Conservation (phyloP, 202 grass and related monocot genomes). For the Panicum virgatum region DNA sequence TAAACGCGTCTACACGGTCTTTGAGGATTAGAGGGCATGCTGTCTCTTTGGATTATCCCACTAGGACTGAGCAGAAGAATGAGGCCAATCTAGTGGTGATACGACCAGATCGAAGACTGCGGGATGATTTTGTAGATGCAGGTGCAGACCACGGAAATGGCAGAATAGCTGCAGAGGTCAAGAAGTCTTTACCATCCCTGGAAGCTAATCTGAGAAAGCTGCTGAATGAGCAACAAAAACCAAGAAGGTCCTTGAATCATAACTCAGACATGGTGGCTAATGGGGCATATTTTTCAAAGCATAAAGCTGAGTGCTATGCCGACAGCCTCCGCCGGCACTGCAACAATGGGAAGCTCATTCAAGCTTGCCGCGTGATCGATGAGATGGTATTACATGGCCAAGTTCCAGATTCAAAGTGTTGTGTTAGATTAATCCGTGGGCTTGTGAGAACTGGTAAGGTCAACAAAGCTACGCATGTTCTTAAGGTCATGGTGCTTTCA, state of each 20-base stretch:
- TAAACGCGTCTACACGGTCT: background rate
- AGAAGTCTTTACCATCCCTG: slow-evolving; percentile 4
- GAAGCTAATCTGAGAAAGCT: slow-evolving; percentile 21
- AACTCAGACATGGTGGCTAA: slow-evolving; percentile 22
- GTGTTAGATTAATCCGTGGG: slow-evolving; percentile 65
- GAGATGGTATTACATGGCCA: slow-evolving; percentile 64
- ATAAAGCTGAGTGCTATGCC: slow-evolving; percentile 47
- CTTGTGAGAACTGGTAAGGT: slow-evolving; percentile 59
- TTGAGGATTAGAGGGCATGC: slow-evolving; percentile 16
- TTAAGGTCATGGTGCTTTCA: slow-evolving; percentile 66
- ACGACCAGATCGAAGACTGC: background rate
- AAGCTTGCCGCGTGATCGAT: slow-evolving; percentile 62
- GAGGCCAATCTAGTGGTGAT: slow-evolving; percentile 20
- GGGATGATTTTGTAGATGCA: background rate
- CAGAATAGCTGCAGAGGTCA: background rate
- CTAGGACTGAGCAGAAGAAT: slow-evolving; percentile 43
- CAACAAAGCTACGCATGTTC: slow-evolving; percentile 53
- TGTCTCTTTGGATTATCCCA: slow-evolving; percentile 38
- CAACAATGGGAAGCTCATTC: slow-evolving; percentile 58
- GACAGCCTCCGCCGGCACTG: slow-evolving; percentile 51
- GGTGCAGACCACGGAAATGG: slow-evolving; percentile 14
- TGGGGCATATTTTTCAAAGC: slow-evolving; percentile 30
- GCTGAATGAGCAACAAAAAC: slow-evolving; percentile 9
- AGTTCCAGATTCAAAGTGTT: slow-evolving; percentile 59
- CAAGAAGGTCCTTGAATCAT: slow-evolving; percentile 2